Percentiles rank a stretch among this genome's conserved stretches.
These are phyloP conservation scores for Cyberlindnera euphorbiiphila DNA, from an alignment of 805 yeast genomes.

Conservation along the genomic window DNA sequence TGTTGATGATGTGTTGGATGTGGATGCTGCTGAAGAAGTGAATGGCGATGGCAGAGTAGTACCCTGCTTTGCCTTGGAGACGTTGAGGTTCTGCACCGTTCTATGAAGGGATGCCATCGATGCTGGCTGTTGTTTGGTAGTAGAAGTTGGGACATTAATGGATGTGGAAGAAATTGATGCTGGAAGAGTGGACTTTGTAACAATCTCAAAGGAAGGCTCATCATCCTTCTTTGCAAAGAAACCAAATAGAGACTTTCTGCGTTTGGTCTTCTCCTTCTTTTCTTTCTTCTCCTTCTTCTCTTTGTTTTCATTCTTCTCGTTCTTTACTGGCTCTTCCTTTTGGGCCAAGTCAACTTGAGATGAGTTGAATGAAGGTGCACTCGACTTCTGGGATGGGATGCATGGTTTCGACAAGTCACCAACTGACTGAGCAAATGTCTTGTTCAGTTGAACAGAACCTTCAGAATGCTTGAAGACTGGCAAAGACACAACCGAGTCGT, in stretches of 20 bases:
- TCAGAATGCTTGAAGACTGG: constrained; percentile 15
- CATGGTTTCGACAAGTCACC: constrained; percentile 6
- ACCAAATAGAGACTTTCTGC: constrained; percentile 25
- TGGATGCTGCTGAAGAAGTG: background rate
- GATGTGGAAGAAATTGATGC: background rate
- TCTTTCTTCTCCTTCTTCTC: constrained; percentile 10
- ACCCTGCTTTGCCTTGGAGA: background rate
- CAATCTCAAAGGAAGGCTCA: constrained; percentile 26
- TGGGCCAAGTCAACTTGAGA: too few relatives aligned
- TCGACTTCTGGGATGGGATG: background rate
- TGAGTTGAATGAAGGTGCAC: background rate
- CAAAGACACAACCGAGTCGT: constrained; percentile 16
- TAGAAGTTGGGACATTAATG: background rate
- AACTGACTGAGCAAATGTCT: constrained; percentile 11
- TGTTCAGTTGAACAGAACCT: constrained; percentile 9
- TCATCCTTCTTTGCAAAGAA: constrained; percentile 19
- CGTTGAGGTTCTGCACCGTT: constrained; percentile 3
- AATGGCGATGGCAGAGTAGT: constrained; percentile 11
- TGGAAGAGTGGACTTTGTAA: constrained; percentile 15
- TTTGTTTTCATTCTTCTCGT: constrained; percentile 18
- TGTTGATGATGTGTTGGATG: background rate
- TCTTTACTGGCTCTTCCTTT: constrained; percentile 6
- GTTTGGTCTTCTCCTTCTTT: constrained; percentile 14
- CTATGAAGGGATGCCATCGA: constrained; percentile 17
- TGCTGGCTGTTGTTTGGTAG: background rate